Conservation (phyloP, 1,284 basidiomycete genomes). For the Afroboletus lepidellus region DNA sequence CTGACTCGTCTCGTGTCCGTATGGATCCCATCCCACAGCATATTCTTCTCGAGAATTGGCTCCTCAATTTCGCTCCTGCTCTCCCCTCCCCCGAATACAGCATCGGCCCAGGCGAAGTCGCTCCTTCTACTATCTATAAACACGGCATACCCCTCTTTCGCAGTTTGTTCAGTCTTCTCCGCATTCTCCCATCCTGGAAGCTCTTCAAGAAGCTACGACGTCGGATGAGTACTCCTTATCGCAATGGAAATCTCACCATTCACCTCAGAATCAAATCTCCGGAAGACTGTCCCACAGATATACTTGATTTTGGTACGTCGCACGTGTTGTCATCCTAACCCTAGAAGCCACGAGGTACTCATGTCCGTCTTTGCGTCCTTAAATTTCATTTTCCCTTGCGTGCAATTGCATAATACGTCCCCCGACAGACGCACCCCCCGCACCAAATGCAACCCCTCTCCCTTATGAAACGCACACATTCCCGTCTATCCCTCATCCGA, state of each 20-base stretch:
- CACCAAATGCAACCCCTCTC: conserved; percentile 43
- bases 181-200: conserved; percentile 72
- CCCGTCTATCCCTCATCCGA: conserved; percentile 62
- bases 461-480: conserved; percentile 55
- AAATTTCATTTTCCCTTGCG: conserved; percentile 5
- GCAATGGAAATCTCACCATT: conserved; percentile 52
- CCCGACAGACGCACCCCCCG: conserved; percentile 40
- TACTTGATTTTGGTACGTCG: conserved; percentile 42
- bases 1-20: conserved; percentile 56
- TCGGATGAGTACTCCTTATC: conserved; percentile 38
- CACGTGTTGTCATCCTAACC: conserved; percentile 20
- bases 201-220: conserved; percentile 60
- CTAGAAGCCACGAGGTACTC: conserved; percentile 30
- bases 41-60: conserved; percentile 75
- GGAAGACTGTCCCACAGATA: conserved; percentile 32
- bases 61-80: conserved; percentile 48
- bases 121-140: conserved; percentile 78
- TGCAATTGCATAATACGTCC: conserved; percentile 6
- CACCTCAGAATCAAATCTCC: conserved; percentile 47
- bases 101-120: conserved; percentile 48
- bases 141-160: conserved; percentile 77
- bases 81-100: conserved; percentile 18
- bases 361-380: conserved; percentile 26
- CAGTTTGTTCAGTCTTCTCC: conserved; percentile 67
- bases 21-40: conserved; percentile 64